These are phyloP conservation scores for Globisporangium nodosum DNA, from an alignment of 352 stramenopile species.

Conservation along the genomic window DNA sequence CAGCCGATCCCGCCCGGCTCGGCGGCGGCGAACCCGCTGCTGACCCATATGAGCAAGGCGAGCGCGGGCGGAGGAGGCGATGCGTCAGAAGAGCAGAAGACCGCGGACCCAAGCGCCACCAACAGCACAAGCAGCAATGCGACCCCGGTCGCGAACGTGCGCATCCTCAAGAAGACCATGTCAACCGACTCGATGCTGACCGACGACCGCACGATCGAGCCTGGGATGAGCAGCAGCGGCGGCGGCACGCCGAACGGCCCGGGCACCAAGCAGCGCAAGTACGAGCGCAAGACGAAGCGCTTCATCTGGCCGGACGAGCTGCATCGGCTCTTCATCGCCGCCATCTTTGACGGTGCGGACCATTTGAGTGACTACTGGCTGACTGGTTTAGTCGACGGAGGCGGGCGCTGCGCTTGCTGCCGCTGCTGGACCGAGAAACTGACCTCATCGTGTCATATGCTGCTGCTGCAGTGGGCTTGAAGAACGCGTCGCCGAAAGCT, in stretches of 20 bases:
- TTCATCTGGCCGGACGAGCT: constrained; percentile 88
- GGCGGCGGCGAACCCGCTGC: constrained; percentile 1
- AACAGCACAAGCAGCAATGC: constrained; percentile 3
- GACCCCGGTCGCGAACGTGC: background rate
- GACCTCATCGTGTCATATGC: constrained; percentile 1
- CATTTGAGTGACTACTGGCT: background rate
- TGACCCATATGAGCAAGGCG: constrained; percentile 11
- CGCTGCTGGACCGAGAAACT: background rate
- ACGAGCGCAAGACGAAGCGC: constrained; percentile 84
- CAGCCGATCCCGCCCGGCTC: constrained; percentile 7
- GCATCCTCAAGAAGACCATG: constrained; percentile 13
- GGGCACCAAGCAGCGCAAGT: constrained; percentile 60
- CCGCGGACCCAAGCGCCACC: background rate
- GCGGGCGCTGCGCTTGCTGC: background rate
- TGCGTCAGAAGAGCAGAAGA: background rate
- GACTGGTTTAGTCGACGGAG: background rate
- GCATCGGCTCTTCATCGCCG: constrained; percentile 82
- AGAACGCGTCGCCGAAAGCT: constrained; percentile 84
- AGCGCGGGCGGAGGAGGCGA: background rate
- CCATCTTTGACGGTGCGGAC: constrained; percentile 79
- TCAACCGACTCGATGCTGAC: constrained; percentile 18
- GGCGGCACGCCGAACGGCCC: constrained; percentile 15
- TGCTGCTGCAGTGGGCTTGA: constrained; percentile 59
- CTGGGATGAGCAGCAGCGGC: constrained; percentile 14
- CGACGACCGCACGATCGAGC: constrained; percentile 4